phyloP scores from a whole-genome alignment of 805 yeast genomes.

The Candida boleticola region DNA sequence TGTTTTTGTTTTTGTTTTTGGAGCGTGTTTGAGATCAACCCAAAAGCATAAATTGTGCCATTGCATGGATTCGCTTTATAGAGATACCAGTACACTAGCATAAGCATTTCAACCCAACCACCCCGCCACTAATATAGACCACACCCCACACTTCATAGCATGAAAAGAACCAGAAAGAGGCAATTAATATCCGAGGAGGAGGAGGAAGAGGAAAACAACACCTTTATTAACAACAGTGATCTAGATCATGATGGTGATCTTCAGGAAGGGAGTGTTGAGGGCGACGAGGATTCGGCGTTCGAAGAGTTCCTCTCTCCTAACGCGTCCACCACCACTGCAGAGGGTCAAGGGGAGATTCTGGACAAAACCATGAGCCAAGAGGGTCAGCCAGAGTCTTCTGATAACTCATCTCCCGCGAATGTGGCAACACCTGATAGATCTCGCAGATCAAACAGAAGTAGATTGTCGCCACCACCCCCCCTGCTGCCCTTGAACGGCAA shows the following conservation, averaged over 20 bases:
- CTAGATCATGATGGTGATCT: conserved; percentile 8
- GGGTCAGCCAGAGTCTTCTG: not conserved
- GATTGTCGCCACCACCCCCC: not conserved
- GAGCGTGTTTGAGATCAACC: too few species aligned
- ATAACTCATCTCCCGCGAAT: not conserved
- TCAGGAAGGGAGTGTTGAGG: not conserved
- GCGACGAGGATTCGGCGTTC: not conserved
- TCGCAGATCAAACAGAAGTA: too few species aligned
- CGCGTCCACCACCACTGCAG: not conserved
- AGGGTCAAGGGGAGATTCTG: not conserved
- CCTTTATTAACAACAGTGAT: conserved; percentile 43
- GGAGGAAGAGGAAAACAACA: conserved; percentile 11
- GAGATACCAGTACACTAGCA: too few species aligned
- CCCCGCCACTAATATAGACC: too few species aligned
- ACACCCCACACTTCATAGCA: not conserved
- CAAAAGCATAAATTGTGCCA: too few species aligned
- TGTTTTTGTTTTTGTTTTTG: too few species aligned
- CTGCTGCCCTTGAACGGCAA: not conserved
- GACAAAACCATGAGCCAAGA: not conserved
- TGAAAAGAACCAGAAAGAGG: conserved; percentile 3
- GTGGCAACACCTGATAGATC: not conserved
- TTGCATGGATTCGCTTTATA: too few species aligned
- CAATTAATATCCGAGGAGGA: conserved; percentile 6
- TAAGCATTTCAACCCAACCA: too few species aligned
- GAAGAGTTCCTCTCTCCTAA: conserved; percentile 5